phyloP scores from a whole-genome alignment of 352 stramenopile genomes.

The Pseudoperonospora humuli region DNA sequence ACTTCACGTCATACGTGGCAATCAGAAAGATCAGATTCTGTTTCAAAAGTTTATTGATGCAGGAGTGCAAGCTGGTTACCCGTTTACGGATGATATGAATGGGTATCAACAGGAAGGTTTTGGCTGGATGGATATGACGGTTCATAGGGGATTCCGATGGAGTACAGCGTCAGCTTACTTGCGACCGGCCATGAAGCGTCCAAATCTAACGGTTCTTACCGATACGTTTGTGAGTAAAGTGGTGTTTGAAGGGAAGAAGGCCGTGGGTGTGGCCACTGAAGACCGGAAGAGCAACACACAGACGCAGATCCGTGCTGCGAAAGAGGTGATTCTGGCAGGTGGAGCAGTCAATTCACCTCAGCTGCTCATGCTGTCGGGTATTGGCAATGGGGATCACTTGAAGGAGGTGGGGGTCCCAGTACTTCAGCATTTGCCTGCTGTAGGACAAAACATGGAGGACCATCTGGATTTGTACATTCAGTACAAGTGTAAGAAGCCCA shows the following conservation, averaged over 20 bases:
- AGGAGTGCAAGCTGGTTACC: slow-evolving; percentile 76
- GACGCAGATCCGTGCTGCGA: slow-evolving; percentile 49
- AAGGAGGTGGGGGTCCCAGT: slow-evolving; percentile 67
- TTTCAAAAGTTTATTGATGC: slow-evolving; percentile 88
- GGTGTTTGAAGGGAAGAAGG: slow-evolving; percentile 73
- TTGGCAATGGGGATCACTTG: slow-evolving; percentile 68
- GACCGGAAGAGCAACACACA: slow-evolving; percentile 48
- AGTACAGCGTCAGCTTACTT: slow-evolving; percentile 73
- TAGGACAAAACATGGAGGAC: slow-evolving; percentile 87
- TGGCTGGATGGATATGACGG: slow-evolving; percentile 87
- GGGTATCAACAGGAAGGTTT: slow-evolving; percentile 86
- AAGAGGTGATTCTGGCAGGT: slow-evolving; percentile 84
- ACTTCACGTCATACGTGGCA: slow-evolving; percentile 67
- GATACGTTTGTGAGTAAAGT: slow-evolving; percentile 82
- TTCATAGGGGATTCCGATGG: slow-evolving; percentile 76
- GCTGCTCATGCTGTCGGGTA: slow-evolving; percentile 82
- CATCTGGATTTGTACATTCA: slow-evolving; percentile 86
- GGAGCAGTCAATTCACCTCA: slow-evolving; percentile 87
- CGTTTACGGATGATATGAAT: slow-evolving; percentile 87
- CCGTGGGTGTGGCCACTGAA: slow-evolving; percentile 67
- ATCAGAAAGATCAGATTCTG: slow-evolving; percentile 75
- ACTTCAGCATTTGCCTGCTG: slow-evolving; percentile 66
- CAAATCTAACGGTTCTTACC: slow-evolving; percentile 72
- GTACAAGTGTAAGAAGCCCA: slow-evolving; percentile 84
- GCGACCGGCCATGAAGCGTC: slow-evolving; percentile 48